Evolutionary conservation across 73 alveolate genomes (phyloP).

Genomic region (Paramecium bursaria): DNA sequence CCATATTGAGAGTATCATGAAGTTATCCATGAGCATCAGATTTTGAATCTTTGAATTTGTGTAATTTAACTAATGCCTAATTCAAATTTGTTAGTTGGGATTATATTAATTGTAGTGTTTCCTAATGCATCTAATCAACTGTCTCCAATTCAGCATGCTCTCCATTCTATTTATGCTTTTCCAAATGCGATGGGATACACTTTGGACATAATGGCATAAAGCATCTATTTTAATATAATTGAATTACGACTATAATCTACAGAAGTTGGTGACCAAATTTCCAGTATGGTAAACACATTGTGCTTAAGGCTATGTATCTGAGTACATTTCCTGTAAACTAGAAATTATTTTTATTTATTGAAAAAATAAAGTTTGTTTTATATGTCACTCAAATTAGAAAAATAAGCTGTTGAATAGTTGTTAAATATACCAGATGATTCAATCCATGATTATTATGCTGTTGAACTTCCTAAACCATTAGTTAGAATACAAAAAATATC

Average conservation of each 20-base stretch:
- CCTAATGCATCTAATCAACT: slow-evolving; percentile 60
- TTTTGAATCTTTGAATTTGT: slow-evolving; percentile 60
- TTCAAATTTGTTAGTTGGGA: slow-evolving; percentile 26
- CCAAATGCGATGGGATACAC: slow-evolving; percentile 61
- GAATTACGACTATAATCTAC: slow-evolving; percentile 20
- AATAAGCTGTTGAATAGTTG: too few relatives aligned
- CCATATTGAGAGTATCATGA: slow-evolving; percentile 34
- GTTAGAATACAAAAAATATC: too few relatives aligned
- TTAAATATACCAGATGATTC: too few relatives aligned
- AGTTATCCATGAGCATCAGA: slow-evolving; percentile 64
- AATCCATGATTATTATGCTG: too few relatives aligned
- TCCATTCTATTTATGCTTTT: slow-evolving; percentile 46
- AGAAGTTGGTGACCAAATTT: slow-evolving; percentile 54
- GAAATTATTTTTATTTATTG: too few relatives aligned
- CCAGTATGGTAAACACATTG: slow-evolving; percentile 64
- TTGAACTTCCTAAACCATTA: too few relatives aligned
- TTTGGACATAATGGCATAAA: slow-evolving; percentile 71
- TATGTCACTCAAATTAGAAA: too few relatives aligned
- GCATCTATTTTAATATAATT: neutral
- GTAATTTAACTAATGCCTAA: slow-evolving; percentile 28
- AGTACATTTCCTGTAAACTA: too few relatives aligned
- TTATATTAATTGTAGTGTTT: slow-evolving; percentile 53
- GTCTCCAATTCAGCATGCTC: slow-evolving; percentile 63
- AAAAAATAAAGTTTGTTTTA: too few relatives aligned
- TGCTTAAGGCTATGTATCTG: too few relatives aligned